Evolutionary conservation across 2,329 filamentous ascomycete genomes (phyloP).

Genomic region (Ophiostoma australiae): DNA sequence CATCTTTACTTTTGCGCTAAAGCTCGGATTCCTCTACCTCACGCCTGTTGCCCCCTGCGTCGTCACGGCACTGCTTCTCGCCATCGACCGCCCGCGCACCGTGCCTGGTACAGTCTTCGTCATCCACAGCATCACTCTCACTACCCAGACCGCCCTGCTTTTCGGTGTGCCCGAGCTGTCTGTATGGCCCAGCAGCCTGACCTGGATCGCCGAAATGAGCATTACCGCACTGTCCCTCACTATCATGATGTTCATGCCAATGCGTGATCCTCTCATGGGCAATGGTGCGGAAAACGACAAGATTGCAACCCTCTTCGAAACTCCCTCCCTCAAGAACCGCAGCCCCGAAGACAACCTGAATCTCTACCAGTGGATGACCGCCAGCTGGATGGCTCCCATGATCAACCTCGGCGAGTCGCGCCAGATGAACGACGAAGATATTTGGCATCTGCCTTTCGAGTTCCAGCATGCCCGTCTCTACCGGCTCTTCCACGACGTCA

Average conservation of each 20-base stretch:
- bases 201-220: slow-evolving; percentile 35
- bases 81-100: slow-evolving; percentile 33
- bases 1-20: slow-evolving; percentile 24
- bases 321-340: slow-evolving; percentile 56
- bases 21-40: slow-evolving; percentile 32
- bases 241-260: slow-evolving; percentile 62
- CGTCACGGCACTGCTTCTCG: slow-evolving; percentile 29
- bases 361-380: slow-evolving; percentile 77
- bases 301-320: slow-evolving; percentile 53
- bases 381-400: slow-evolving; percentile 75
- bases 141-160: slow-evolving; percentile 33
- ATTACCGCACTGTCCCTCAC: slow-evolving; percentile 45
- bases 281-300: slow-evolving; percentile 36
- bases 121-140: slow-evolving; percentile 33
- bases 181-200: slow-evolving; percentile 25
- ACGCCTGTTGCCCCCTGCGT: slow-evolving; percentile 37
- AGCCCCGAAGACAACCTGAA: slow-evolving; percentile 74
- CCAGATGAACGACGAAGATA: slow-evolving; percentile 70
- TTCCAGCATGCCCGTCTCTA: slow-evolving; percentile 78
- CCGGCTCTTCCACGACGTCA: slow-evolving; percentile 65
- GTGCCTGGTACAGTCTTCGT: slow-evolving; percentile 32
- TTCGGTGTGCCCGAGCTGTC: slow-evolving; percentile 35
- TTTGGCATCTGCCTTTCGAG: slow-evolving; percentile 74
- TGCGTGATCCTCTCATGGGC: slow-evolving; percentile 56
- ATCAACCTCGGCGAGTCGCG: slow-evolving; percentile 59